A percentile compares a stretch with the other conserved stretches of the same genome.
phyloP scores from a whole-genome alignment of 176 grass and related monocot species.

The Aegilops bicornis region DNA sequence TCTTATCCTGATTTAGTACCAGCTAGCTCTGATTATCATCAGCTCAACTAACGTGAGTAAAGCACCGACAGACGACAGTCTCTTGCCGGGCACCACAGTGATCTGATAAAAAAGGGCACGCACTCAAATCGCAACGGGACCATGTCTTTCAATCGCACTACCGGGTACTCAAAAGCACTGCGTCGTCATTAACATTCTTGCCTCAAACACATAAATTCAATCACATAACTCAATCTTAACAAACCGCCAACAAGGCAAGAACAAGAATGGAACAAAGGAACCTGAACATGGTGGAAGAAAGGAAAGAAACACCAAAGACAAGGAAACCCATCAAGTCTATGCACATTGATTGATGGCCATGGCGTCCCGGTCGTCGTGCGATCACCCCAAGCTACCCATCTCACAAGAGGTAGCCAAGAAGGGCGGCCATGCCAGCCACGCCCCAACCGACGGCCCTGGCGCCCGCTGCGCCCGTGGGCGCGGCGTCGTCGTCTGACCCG shows the following conservation, averaged over 20 bases:
- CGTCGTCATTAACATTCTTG: constrained; percentile 17
- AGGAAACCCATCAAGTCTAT: background rate
- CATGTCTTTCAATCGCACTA: background rate
- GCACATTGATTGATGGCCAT: constrained; percentile 9
- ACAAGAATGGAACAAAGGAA: constrained; percentile 24
- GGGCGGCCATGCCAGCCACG: constrained; percentile 23
- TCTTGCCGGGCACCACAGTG: background rate
- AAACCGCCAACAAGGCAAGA: constrained; percentile 17
- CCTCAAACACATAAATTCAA: constrained; percentile 38
- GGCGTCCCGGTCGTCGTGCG: background rate
- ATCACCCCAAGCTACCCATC: background rate
- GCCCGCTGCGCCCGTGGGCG: constrained; percentile 14
- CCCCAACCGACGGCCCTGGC: constrained; percentile 33
- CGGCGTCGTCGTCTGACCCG: constrained; percentile 28
- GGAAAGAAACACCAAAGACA: background rate
- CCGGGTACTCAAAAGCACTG: background rate
- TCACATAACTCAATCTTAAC: constrained; percentile 20
- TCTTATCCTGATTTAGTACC: background rate
- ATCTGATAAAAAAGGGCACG: background rate
- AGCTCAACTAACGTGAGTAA: constrained; percentile 27
- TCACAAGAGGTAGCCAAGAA: constrained; percentile 48
- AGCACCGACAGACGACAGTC: constrained; percentile 5
- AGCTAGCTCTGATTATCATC: background rate
- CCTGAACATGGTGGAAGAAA: background rate
- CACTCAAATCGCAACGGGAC: background rate